These are phyloP conservation scores for Malassezia psittaci DNA, from an alignment of 1,284 basidiomycete species.

Conservation along the genomic window DNA sequence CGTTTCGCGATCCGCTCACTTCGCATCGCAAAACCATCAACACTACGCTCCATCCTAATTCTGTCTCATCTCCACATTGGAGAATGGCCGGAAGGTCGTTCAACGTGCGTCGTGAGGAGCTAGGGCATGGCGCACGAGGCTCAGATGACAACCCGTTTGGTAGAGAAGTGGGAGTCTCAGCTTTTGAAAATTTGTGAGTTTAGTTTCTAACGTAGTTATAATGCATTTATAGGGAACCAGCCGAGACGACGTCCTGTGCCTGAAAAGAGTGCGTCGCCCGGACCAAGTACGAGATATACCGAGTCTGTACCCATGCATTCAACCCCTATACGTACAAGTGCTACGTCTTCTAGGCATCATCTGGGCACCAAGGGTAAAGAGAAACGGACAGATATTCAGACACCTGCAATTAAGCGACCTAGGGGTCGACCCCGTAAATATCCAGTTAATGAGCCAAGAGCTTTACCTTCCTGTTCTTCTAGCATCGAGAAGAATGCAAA, in stretches of 20 bases:
- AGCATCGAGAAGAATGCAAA: too few relatives aligned
- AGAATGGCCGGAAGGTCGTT: not conserved
- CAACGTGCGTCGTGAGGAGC: not conserved
- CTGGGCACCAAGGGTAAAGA: too few relatives aligned
- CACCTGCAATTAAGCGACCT: not conserved
- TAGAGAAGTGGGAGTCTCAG: not conserved
- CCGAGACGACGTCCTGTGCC: not conserved
- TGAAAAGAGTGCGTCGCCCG: not conserved
- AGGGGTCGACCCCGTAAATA: not conserved
- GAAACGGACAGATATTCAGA: not conserved
- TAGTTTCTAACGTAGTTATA: not conserved
- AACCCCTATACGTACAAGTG: not conserved
- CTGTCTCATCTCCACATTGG: not conserved
- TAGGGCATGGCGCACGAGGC: not conserved
- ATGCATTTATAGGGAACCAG: conserved; percentile 7
- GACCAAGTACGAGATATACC: not conserved
- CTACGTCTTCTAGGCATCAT: too few relatives aligned
- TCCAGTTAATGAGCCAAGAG: not conserved
- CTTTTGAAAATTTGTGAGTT: conserved; percentile 17
- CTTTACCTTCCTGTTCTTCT: too few relatives aligned
- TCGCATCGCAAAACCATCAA: not conserved
- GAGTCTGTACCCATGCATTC: conserved; percentile 6
- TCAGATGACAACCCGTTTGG: not conserved
- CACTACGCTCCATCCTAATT: too few relatives aligned
- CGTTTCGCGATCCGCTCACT: not conserved